Percentiles rank a stretch among this genome's conserved stretches.
These are phyloP conservation scores for Boehmeria nivea DNA, from an alignment of 306 rosid species.

Conservation along the genomic window DNA sequence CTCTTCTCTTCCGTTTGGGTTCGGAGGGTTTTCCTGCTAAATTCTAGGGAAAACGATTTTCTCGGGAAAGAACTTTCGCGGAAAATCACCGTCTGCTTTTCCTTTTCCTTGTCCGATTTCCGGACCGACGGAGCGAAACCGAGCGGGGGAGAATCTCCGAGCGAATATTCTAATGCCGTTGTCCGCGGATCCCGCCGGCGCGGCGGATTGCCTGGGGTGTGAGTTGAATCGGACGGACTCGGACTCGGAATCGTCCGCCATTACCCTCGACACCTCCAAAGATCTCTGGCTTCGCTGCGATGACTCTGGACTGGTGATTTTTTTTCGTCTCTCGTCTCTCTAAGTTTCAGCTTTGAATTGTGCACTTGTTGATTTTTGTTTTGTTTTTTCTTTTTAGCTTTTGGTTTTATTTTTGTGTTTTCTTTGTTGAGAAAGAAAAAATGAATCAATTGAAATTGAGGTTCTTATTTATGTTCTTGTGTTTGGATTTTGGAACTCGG, in stretches of 20 bases:
- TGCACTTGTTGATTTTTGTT: neutral
- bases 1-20: too few species aligned
- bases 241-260: conserved; percentile 33
- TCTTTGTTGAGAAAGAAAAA: neutral
- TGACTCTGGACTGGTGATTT: conserved; percentile 43
- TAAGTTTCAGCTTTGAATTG: neutral
- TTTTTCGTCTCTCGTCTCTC: neutral
- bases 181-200: conserved; percentile 32
- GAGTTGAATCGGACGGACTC: conserved; percentile 42
- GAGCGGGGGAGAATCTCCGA: conserved; percentile 37
- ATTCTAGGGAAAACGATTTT: conserved; percentile 3
- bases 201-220: conserved; percentile 8
- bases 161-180: conserved; percentile 20
- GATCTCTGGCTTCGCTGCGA: conserved; percentile 17
- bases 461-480: neutral
- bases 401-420: neutral
- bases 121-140: neutral
- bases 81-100: neutral
- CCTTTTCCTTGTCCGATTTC: conserved; percentile 17
- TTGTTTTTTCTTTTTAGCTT: neutral
- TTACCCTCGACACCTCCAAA: conserved; percentile 27
- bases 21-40: conserved; percentile 36
- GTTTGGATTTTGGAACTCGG: neutral
- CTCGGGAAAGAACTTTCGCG: too few species aligned
- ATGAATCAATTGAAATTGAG: neutral